Base-by-base conservation (phyloP, 2,329 filamentous ascomycete species). In the Ophiostoma piceae region DNA sequence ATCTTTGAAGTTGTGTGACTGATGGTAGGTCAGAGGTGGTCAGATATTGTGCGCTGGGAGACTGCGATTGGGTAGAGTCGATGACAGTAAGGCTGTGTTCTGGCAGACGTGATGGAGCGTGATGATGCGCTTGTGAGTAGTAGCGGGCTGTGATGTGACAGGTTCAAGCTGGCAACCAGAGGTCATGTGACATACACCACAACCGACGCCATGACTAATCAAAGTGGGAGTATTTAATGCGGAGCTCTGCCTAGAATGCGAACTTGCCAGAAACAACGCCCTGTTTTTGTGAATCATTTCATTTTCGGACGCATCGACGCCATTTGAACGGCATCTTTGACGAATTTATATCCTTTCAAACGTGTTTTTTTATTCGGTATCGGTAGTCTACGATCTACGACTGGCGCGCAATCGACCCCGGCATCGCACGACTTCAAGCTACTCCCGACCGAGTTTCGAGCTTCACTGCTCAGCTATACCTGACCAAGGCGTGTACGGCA, bases 181-280 rank as follows among this genome's bases (percentile, higher is more conserved):
- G 14, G 14, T 29, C 57, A 37, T 57, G 68, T 37, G 66, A 67
- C 51, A 16, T 11, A 19, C 2, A 16, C 26, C 16, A 5, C 11
- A 7, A 26, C 16, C 57, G 16, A 62, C 6, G 22, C 35, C 22
- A 65, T 68, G 68, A 67, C 67, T 71, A 69, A 71, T 51, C 67
- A 69, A 35, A 22, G 14, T 60, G 22, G 47, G 47, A 65, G 35
- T 32, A 70, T 65, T 72, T 71, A 72, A 57, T 73, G 68, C 70
- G 35, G 64, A 67, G 67, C 37, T 19, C 66, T 69, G 71, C 26
- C 66, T 67, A 39, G 43, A 67, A 22, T 7, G 41, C 68, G 57
- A 66, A 73, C 71, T 70, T 72, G 66, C 68, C 70, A 54, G 64
- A 70, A 71, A 74, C 73, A 74, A 72, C 68, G 62, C 71, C 70